Base-by-base conservation (phyloP, 73 alveolate genomes). In the Paramecium sexaurelia region DNA sequence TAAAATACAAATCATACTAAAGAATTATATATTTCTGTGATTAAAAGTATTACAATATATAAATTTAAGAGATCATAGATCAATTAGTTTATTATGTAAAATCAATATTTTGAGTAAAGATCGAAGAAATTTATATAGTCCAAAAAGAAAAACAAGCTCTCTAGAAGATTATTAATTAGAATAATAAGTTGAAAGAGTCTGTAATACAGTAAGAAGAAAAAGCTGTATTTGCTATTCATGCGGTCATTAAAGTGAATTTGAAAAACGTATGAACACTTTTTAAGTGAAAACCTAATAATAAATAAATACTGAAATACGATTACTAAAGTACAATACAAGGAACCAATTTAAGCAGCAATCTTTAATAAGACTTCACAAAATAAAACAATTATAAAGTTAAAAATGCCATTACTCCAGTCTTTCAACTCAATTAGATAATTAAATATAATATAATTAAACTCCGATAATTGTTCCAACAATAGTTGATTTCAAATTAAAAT, bases 311-410 rank as follows among this genome's bases (percentile, higher is more conserved):
- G 83, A 61, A 29, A 32, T 61, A 13, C 20, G 43, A 15, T 61
- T 61, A 61, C 26, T 61, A 32, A 61, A 32, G 26, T 61, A 61
- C 24, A 19, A 61, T 8, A 61, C 26, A 29, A 61, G 43, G n/a
- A 61, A 61, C 45, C 83, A 26, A 29, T 32, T 11, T 32, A 61
- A 61, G 43, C 83, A 61, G 26, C 26, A 61, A 61, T 22, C 83
- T 32, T 24, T 61, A 32, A 61, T 61, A 9, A 61, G 83, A 61
- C 26, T 61, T 11, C 83, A 61, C 83, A 61, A 61, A 61, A 61
- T 61, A 61, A 61, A 61, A 61, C 43, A 61, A 61, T 15, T 61
- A 61, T 32, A 61, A 51, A 61, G n/a, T 45, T 61, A 61, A 61
- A 61, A 51, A 0, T 61, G 11, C 3, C 83, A 61, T 9, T 11